Base-by-base conservation (phyloP, 108 stramenopile genomes). In the Cyclotella choctawhatcheeana region DNA sequence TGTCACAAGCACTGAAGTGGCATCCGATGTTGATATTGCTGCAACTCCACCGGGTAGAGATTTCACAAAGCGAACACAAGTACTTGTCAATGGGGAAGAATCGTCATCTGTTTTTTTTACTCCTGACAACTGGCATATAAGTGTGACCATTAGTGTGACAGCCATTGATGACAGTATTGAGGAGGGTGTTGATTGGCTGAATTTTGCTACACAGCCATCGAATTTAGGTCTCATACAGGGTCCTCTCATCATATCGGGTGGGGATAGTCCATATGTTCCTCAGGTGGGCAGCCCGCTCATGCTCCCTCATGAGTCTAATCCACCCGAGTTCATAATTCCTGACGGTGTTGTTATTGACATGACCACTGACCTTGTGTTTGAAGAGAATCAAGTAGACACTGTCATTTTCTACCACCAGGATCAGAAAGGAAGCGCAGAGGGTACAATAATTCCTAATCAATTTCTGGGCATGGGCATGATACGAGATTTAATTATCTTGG, bases 191-290 rank as follows among this genome's bases (percentile, higher is more conserved):
- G 74, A 81, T 40, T 64, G 67, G 29, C 59, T 81, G 1, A 53
- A 64, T 31, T 81, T 81, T 44, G 64, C 80, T 18, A 69, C 73
- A n/a, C 73, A 81, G 61, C 80, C 80, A 29, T 75, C 80, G 1
- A 52, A 67, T 5, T 26, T 56, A 25, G 59, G 65, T 21, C 62
- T 52, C 3, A 81, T 81, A 32, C 80, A 81, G 43, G 80, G 80
- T 14, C 80, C 80, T 3, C 24, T 81, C 13, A 17, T 59, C 51
- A 52, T 81, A 2, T 64, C 44, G 20, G 80, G 80, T n/a, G 67
- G 50, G 20, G 59, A 45, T 0, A 64, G 68, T 32, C 40, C 74
- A 14, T 45, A 69, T 64, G 50, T 81, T 27, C 74, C 74, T 22
- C 22, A 32, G 3, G 22, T 81, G 20, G 59, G 43, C 24, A 4